Percentiles rank a stretch among this genome's conserved stretches.
Evolutionary conservation across 371 early-diverging fungal species (phyloP).

Genomic region (Rhizopus delemar): DNA sequence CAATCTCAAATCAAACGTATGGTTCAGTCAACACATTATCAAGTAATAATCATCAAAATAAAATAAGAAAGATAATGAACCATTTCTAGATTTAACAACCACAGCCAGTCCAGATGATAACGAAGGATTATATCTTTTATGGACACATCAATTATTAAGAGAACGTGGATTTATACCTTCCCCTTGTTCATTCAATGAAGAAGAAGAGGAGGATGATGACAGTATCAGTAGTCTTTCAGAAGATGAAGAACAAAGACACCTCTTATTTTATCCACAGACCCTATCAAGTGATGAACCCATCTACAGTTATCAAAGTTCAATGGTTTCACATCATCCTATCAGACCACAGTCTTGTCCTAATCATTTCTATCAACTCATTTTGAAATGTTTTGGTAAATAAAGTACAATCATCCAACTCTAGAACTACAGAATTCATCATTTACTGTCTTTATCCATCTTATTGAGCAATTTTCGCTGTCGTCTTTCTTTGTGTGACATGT

Average conservation of each 20-base stretch:
- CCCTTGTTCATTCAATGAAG: slow-evolving; percentile 14
- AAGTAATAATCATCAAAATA: too few relatives aligned
- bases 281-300: not conserved
- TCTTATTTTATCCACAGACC: not conserved
- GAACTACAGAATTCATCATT: too few relatives aligned
- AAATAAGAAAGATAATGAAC: too few relatives aligned
- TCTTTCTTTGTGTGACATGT: too few relatives aligned
- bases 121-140: slow-evolving; percentile 39
- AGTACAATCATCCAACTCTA: too few relatives aligned
- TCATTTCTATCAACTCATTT: too few relatives aligned
- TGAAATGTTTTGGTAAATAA: too few relatives aligned
- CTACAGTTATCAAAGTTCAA: not conserved
- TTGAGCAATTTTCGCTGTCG: too few relatives aligned
- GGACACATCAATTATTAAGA: slow-evolving; percentile 40
- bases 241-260: not conserved
- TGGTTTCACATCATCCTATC: not conserved
- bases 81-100: not conserved
- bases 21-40: too few relatives aligned
- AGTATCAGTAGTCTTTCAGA: not conserved
- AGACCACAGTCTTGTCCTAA: too few relatives aligned
- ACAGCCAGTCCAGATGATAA: slow-evolving; percentile 28
- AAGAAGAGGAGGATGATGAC: slow-evolving; percentile 10
- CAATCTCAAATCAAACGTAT: too few relatives aligned
- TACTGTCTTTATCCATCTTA: too few relatives aligned
- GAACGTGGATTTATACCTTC: slow-evolving; percentile 33